Percentiles rank a stretch among this genome's conserved stretches.
Conservation (phyloP, 106 monocot species). For the Alisma plantagoaquatica region DNA sequence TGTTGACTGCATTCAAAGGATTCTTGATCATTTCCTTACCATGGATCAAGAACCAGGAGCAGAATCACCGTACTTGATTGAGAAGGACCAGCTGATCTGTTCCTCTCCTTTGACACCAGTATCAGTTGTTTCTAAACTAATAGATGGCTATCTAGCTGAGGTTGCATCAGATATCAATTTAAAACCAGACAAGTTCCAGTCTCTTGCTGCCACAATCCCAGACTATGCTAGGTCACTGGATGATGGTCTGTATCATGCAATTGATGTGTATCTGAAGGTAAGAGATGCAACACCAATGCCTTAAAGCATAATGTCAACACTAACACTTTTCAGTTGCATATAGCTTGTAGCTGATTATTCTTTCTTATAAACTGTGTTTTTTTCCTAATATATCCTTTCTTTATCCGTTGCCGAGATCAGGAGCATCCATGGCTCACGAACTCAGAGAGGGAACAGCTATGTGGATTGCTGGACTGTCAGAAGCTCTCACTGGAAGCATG, state of each 20-base stretch:
- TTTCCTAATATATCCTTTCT: too few relatives aligned
- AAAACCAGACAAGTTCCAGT: constrained; percentile 39
- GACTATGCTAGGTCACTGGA: constrained; percentile 43
- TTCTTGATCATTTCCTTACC: constrained; percentile 11
- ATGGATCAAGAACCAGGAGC: too few relatives aligned
- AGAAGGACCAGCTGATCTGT: too few relatives aligned
- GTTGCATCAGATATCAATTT: constrained; percentile 62
- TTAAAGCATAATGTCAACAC: too few relatives aligned
- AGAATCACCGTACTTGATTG: too few relatives aligned
- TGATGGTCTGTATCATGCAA: constrained; percentile 64
- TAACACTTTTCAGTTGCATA: too few relatives aligned
- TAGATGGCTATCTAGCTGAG: constrained; percentile 56
- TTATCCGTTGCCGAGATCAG: too few relatives aligned
- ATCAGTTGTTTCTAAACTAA: constrained; percentile 34
- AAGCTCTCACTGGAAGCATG: constrained; percentile 72
- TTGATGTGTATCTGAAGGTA: constrained; percentile 68
- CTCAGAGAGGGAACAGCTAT: constrained; percentile 39
- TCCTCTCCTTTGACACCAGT: constrained; percentile 29
- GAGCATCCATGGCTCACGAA: constrained; percentile 54
- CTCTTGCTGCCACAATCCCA: constrained; percentile 43
- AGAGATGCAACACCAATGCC: too few relatives aligned
- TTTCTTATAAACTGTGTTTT: too few relatives aligned
- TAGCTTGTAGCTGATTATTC: too few relatives aligned
- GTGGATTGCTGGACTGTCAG: constrained; percentile 62
- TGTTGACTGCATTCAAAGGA: constrained; percentile 9